Base-by-base conservation (phyloP, 768 basidiomycete species). In the Hypsizygus marmoreus region DNA sequence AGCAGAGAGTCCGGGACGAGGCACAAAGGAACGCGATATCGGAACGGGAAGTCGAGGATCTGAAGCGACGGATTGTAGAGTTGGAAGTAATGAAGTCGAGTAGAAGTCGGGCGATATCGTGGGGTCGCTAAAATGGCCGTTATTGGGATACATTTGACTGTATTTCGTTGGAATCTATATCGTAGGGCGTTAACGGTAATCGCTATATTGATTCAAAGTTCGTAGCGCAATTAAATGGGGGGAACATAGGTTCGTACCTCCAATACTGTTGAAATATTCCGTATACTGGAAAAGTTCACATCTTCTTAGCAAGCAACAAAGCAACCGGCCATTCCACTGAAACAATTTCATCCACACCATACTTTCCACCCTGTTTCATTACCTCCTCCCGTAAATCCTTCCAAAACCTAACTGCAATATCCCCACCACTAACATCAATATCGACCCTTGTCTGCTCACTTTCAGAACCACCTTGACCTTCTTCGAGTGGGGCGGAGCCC, bases 331-430 rank as follows among this genome's bases (percentile, higher is more conserved):
- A 81, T 52, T 80, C 77, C 5, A 81, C 66, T 12, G 57, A 55
- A 6, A 81, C 62, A 6, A 53, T 47, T 45, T 76, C 74, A 33
- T 71, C 63, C 22, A 69, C 65, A 1, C 67, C 67, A 19, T 68
- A 65, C 11, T 45, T 50, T 2, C 64, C 64, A 11, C 59, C 61
- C 4, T 59, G 64, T 32, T 61, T 59, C 37, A 57, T 63, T 7
- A 57, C 70, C 0, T 61, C 73, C 34, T 72, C 68, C 50, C 75
- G 69, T 39, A 88, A 55, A 39, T 70, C 63, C 50, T 76, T 75
- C 78, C 80, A 80, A 54, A 88, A 84, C 12, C 86, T 69, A 50
- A 77, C 68, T 7, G 82, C 79, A 31, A 91, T 76, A 59, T 86
- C 82, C 1, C 85, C 84, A 16, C 81, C 81, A 0, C 63, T 40